Base-by-base conservation (phyloP, 1,284 basidiomycete genomes). In the Farysia itapuensis region DNA sequence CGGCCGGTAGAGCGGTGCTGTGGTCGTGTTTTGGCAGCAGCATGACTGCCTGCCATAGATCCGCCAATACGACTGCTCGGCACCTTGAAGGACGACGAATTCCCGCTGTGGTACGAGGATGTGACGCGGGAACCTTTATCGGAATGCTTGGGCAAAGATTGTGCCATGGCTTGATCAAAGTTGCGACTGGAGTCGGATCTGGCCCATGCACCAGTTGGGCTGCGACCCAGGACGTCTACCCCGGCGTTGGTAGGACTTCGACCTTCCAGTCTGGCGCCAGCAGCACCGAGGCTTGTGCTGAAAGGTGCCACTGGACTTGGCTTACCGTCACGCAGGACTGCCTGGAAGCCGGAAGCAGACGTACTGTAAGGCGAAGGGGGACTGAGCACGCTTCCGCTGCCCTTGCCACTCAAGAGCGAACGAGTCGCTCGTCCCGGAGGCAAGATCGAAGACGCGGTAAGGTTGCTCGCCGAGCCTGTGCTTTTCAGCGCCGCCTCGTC, bases 401-500 rank as follows among this genome's bases (percentile, higher is more conserved):
- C 61, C 30, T 53, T 57, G 12, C 61, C 65, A 30, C 61, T 67
- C 5, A 67, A 41, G 13, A 67, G 42, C 15, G 61, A 57, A 1
- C 52, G 38, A 11, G 65, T 67, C 7, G 45, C 52, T 30, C 56
- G 46, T 19, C 59, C 43, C 1, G 61, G 56, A 15, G 67, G 67
- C 4, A 65, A 38, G 24, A 67, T 52, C 26, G 65, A 59, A 1
- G 61, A 47, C 4, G 20, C 46, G 15, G 57, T 54, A 23, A 54
- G 51, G 44, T 53, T 56, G 46, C 51, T 60, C 15, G 64, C 56
- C 19, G 42, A 35, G 20, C 20, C 49, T 31, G 49, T 46, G 22
- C 52, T 52, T 1, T 39, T 40, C 21, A 47, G 43, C 45, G 35
- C 33, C 6, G 42, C 42, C 11, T 44, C 46, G 6, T 46, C 59